Evolutionary conservation across 148 eudicot species (phyloP).

Genomic region (Amaranthus hypochondriacus): DNA sequence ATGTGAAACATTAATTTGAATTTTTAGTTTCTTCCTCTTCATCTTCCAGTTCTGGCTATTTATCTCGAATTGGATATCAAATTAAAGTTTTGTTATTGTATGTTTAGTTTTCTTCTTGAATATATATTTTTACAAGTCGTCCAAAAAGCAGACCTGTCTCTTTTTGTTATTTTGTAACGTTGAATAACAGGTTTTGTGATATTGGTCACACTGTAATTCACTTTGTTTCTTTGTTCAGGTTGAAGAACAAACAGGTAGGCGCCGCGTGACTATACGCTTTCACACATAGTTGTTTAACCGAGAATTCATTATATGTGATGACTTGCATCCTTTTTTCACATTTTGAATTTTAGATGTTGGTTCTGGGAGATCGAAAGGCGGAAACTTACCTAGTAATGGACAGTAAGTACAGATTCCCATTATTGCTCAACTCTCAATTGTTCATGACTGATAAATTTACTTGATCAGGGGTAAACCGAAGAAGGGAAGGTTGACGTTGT

Average conservation of each 20-base stretch:
- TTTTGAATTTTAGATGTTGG: constrained; percentile 32
- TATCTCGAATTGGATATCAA: neutral
- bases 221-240: constrained; percentile 36
- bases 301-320: constrained; percentile 3
- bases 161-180: neutral
- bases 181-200: neutral
- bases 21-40: too few relatives aligned
- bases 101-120: neutral
- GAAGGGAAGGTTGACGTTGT: constrained; percentile 62
- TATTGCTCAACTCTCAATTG: neutral
- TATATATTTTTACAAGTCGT: neutral
- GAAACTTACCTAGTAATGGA: constrained; percentile 55
- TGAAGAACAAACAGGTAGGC: constrained; percentile 65
- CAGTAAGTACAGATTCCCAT: constrained; percentile 48
- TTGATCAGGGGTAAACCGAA: constrained; percentile 65
- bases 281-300: constrained; percentile 5
- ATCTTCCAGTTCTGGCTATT: neutral
- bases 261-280: constrained; percentile 41
- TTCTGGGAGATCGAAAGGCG: constrained; percentile 43
- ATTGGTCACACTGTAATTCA: neutral
- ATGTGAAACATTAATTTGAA: neutral
- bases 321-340: constrained; percentile 13
- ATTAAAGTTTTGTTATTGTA: neutral
- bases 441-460: constrained; percentile 1
- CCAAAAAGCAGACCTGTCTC: neutral